Conservation (phyloP, 805 yeast genomes). For the Sugiyamaella qingdaonensis region DNA sequence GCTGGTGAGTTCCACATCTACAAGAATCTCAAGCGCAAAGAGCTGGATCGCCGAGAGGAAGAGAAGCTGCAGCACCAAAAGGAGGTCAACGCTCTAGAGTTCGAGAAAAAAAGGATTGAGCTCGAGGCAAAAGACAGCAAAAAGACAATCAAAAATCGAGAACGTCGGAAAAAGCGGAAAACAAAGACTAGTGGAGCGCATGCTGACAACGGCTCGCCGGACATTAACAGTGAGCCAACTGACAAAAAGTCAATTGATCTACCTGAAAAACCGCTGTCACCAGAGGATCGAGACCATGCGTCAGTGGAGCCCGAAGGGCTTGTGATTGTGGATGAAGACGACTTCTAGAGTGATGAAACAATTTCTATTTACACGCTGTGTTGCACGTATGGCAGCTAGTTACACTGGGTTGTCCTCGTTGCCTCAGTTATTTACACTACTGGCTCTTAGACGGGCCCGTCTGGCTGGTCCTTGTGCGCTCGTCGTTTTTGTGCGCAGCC, state of each 20-base stretch:
- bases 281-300: no score
- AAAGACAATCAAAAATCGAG: constrained; percentile 28
- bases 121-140: constrained; percentile 22
- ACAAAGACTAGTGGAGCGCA: neutral
- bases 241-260: neutral
- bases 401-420: no score
- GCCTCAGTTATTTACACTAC: no score
- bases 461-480: constrained; percentile 33
- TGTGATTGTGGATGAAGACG: constrained; percentile 5
- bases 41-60: constrained; percentile 26
- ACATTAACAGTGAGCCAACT: neutral
- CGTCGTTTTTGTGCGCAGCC: constrained; percentile 52
- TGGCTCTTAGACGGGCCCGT: no score
- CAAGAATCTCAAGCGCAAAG: constrained; percentile 32
- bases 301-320: neutral
- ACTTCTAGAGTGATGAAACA: neutral
- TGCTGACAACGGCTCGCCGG: neutral
- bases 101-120: constrained; percentile 20
- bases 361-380: no score
- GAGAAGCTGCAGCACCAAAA: constrained; percentile 23
- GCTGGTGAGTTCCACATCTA: constrained; percentile 38
- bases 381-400: no score
- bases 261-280: no score
- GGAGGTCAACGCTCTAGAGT: constrained; percentile 25
- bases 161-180: constrained; percentile 13